Conservation (phyloP, 2,329 filamentous ascomycete species). For the Trichoderma sp. region DNA sequence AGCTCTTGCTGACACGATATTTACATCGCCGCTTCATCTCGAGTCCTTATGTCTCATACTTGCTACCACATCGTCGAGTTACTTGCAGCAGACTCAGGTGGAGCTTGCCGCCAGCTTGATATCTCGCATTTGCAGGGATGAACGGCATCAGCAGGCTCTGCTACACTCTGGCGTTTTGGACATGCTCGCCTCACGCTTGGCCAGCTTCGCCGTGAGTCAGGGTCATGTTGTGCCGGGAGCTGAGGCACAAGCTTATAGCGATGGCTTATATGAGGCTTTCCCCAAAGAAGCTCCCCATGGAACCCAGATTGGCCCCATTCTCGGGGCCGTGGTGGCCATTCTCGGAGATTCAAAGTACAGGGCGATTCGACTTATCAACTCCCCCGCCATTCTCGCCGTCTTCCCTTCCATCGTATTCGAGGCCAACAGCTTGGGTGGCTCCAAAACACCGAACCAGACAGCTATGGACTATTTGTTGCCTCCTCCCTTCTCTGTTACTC, state of each 20-base stretch:
- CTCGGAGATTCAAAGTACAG: constrained; percentile 78
- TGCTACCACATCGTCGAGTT: constrained; percentile 53
- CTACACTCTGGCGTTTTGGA: constrained; percentile 75
- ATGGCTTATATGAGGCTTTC: constrained; percentile 58
- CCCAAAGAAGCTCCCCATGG: constrained; percentile 61
- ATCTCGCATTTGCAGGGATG: constrained; percentile 63
- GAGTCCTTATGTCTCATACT: constrained; percentile 67
- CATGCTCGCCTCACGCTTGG: constrained; percentile 72
- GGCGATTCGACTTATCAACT: constrained; percentile 69
- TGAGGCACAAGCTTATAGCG: constrained; percentile 53
- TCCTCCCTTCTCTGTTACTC: constrained; percentile 47
- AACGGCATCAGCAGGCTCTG: constrained; percentile 70
- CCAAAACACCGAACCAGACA: constrained; percentile 49
- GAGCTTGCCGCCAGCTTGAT: constrained; percentile 60
- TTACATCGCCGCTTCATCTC: constrained; percentile 60
- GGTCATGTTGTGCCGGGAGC: constrained; percentile 70
- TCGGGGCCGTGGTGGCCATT: constrained; percentile 77
- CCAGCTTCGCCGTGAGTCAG: constrained; percentile 66
- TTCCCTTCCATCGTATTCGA: constrained; percentile 62
- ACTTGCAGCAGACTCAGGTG: constrained; percentile 62
- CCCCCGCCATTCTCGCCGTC: constrained; percentile 67
- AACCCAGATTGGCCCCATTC: constrained; percentile 65
- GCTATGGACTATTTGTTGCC: constrained; percentile 68
- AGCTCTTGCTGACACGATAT: constrained; percentile 64
- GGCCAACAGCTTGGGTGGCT: constrained; percentile 26